A percentile compares a stretch with the other conserved stretches of the same genome.
Conservation (phyloP, 495 filamentous ascomycete species). For the Penicillium parvum region DNA sequence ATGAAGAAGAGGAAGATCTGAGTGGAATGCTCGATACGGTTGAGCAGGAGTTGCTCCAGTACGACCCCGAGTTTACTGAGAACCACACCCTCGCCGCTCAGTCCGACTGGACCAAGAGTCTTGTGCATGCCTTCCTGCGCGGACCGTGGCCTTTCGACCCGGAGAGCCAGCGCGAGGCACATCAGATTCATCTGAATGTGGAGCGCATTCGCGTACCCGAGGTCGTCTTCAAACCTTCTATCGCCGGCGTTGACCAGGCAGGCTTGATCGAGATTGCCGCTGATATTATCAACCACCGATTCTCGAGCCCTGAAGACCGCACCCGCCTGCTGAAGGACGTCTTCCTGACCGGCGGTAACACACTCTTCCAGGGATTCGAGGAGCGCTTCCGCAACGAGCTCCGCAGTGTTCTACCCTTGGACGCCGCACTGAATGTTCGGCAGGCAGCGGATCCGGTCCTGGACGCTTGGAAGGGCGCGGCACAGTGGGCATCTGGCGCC, state of each 20-base stretch:
- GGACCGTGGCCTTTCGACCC: conserved; percentile 83
- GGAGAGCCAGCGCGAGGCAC: conserved; percentile 70
- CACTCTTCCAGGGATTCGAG: conserved; percentile 80
- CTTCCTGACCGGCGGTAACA: conserved; percentile 93
- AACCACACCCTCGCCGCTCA: conserved; percentile 88
- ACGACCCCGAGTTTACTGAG: conserved; percentile 85
- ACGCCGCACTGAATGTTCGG: conserved; percentile 59
- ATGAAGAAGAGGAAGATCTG: conserved; percentile 84
- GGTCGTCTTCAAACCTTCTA: conserved; percentile 90
- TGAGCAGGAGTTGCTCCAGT: conserved; percentile 77
- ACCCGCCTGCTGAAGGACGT: conserved; percentile 73
- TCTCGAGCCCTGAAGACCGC: conserved; percentile 53
- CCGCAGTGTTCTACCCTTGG: conserved; percentile 64
- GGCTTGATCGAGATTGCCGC: conserved; percentile 86
- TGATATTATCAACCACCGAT: conserved; percentile 76
- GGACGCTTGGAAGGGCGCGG: conserved; percentile 91
- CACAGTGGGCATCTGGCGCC: conserved; percentile 60
- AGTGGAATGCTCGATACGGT: conserved; percentile 63
- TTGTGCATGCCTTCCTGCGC: conserved; percentile 83
- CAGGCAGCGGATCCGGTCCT: conserved; percentile 67
- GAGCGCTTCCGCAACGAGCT: conserved; percentile 73
- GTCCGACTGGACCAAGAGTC: conserved; percentile 85
- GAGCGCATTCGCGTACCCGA: conserved; percentile 96
- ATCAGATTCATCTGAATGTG: conserved; percentile 93
- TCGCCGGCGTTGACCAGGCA: conserved; percentile 92